Evolutionary conservation across 306 rosid genomes (phyloP), one percentile per base, ranked within the genome.

Genomic region (Nissolia schottii): DNA sequence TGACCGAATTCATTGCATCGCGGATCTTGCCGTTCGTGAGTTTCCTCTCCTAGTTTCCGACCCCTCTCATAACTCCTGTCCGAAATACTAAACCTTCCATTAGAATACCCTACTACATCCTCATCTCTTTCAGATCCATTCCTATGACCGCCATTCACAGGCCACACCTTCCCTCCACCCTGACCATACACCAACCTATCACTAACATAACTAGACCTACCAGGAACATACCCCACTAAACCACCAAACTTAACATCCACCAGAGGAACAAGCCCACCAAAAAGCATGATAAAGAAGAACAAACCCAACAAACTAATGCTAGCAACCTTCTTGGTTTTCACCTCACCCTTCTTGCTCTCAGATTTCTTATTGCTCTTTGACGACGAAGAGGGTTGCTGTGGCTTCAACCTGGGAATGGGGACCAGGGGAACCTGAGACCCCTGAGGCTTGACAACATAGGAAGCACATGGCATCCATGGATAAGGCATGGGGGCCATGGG

Each of bases 221-320:
- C 55, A 54, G 82, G 67, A 84, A 63, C 81, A 62, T 82, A 70
- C 53, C 76, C 82, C 37, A 50, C 87, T 54, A 85, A 27, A 51
- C 90, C 87, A 2, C 89, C 87, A 80, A 82, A 86, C 67, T 77
- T 80, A 60, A 85, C 77, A 82, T 89, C 85, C 59, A 89, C 77
- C 7, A 81, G 9, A 46, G 97, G 97, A 81, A 80, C 88, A 67
- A 95, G 68, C 48, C 90, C 92, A 76, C 99, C 96, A 84, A 92
- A 84, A 64, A 95, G 89, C 82, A 95, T 19, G 49, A 89, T 20
- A 59, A 87, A 91, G 84, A 88, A 87, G 80, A 95, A 55, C 72
- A 95, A 70, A 74, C 99, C 99, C 84, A 95, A 71, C 20, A 91
- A 84, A 85, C 97, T 91, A 80, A 95, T 85, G 77, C 97, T 95